A percentile compares a stretch with the other conserved stretches of the same genome.
Evolutionary conservation across 2,329 filamentous ascomycete species (phyloP).

Genomic region (Aspergillus jensenii): DNA sequence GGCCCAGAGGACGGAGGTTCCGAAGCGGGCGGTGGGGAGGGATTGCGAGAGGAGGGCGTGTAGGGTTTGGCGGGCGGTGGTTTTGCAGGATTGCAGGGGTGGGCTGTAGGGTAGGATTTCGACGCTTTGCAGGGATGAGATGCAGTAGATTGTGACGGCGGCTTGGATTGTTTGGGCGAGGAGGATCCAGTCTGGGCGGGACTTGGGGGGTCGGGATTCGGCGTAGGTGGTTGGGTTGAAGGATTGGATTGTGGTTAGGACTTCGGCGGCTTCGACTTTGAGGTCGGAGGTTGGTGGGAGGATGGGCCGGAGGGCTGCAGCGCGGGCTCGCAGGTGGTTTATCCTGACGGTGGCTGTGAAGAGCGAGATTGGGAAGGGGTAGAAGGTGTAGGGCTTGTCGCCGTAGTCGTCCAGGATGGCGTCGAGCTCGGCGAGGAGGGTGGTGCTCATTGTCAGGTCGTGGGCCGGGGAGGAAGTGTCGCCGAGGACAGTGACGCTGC

Average conservation of each 20-base stretch:
- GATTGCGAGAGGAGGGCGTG: slow-evolving; percentile 6
- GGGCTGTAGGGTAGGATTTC: slow-evolving; percentile 23
- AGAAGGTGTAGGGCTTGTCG: slow-evolving; percentile 20
- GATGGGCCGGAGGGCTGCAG: background rate
- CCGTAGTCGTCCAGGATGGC: slow-evolving; percentile 24
- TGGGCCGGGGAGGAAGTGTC: slow-evolving; percentile 40
- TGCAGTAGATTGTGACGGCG: slow-evolving; percentile 37
- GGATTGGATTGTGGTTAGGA: background rate
- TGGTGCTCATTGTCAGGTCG: slow-evolving; percentile 25
- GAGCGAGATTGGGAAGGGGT: slow-evolving; percentile 31
- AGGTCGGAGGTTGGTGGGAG: background rate
- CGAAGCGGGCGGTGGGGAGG: slow-evolving; percentile 14
- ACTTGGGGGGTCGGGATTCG: background rate
- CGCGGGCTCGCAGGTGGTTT: slow-evolving; percentile 35
- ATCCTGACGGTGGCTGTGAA: slow-evolving; percentile 38
- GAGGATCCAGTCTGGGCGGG: slow-evolving; percentile 13
- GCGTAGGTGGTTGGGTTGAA: background rate
- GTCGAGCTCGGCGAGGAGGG: slow-evolving; percentile 27
- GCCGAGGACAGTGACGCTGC: slow-evolving; percentile 26
- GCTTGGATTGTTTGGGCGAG: slow-evolving; percentile 32
- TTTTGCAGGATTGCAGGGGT: background rate
- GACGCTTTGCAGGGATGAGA: slow-evolving; percentile 38
- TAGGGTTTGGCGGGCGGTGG: background rate
- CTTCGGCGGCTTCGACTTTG: background rate
- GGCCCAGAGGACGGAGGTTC: slow-evolving; percentile 35